These are phyloP conservation scores for Penicillium concentricum DNA, from an alignment of 2,329 filamentous ascomycete genomes.

Conservation along the genomic window DNA sequence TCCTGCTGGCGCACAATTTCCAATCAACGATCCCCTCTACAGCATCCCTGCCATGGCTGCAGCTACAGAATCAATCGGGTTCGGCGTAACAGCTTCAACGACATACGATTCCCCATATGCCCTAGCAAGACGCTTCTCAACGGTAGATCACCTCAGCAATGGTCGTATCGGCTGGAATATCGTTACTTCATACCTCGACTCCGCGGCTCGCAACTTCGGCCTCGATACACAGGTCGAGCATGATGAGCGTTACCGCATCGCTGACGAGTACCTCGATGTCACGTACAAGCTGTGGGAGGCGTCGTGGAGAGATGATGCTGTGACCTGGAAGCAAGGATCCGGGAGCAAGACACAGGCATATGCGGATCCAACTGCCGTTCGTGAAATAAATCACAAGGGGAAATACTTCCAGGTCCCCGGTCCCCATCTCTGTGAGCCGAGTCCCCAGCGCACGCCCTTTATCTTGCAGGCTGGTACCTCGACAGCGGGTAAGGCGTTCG, in stretches of 20 bases:
- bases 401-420: slow-evolving; percentile 46
- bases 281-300: slow-evolving; percentile 54
- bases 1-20: slow-evolving; percentile 43
- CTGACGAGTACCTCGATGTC: slow-evolving; percentile 50
- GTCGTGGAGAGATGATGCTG: slow-evolving; percentile 49
- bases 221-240: slow-evolving; percentile 48
- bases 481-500: slow-evolving; percentile 48
- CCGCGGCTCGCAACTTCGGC: slow-evolving; percentile 50
- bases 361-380: slow-evolving; percentile 35
- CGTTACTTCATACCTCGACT: slow-evolving; percentile 51
- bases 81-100: slow-evolving; percentile 55
- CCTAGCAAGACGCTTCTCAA: slow-evolving; percentile 55
- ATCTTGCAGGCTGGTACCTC: slow-evolving; percentile 50
- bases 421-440: slow-evolving; percentile 48
- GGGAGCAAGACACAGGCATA: slow-evolving; percentile 25
- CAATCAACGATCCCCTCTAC: slow-evolving; percentile 45
- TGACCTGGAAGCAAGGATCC: slow-evolving; percentile 25
- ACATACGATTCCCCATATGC: slow-evolving; percentile 58
- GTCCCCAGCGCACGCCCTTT: slow-evolving; percentile 49
- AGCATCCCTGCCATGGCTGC: slow-evolving; percentile 49
- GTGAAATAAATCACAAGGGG: slow-evolving; percentile 41
- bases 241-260: slow-evolving; percentile 50
- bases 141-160: slow-evolving; percentile 53
- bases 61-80: slow-evolving; percentile 48
- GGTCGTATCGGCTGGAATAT: slow-evolving; percentile 56